These are phyloP conservation scores for Bolboschoenus planiculmis DNA, from an alignment of 176 grass and related monocot genomes.

Conservation along the genomic window DNA sequence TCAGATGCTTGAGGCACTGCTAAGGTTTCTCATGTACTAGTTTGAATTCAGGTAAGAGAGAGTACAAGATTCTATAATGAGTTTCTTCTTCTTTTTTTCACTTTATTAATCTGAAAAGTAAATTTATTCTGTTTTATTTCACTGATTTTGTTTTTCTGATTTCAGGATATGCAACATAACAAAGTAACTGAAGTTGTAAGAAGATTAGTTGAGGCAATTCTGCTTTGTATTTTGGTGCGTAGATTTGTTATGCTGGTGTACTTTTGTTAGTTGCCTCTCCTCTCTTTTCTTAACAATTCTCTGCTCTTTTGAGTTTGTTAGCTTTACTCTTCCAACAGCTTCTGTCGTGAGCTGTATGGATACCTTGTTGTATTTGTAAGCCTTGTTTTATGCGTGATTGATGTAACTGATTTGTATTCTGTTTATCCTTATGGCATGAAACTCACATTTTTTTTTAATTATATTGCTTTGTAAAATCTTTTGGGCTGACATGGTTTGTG, in stretches of 20 bases:
- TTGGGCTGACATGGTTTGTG: background rate
- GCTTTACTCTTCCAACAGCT: constrained; percentile 4
- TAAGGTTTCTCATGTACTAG: background rate
- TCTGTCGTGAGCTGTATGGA: background rate
- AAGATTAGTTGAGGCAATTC: background rate
- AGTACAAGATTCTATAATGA: background rate
- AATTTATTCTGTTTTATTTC: constrained; percentile 5
- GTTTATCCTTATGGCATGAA: constrained; percentile 7
- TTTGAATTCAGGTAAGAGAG: constrained; percentile 13
- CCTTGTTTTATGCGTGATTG: constrained; percentile 10
- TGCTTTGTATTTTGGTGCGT: background rate
- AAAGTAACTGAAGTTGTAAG: background rate
- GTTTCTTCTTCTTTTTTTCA: no score
- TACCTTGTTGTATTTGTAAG: background rate
- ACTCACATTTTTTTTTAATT: background rate
- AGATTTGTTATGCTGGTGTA: background rate
- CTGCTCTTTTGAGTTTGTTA: constrained; percentile 7
- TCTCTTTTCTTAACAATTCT: background rate
- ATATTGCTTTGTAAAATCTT: background rate
- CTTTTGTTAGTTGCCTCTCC: background rate
- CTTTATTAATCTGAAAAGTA: background rate
- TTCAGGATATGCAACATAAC: background rate
- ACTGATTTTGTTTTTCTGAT: background rate
- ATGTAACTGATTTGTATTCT: constrained; percentile 9
- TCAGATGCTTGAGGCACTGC: constrained; percentile 9